Conservation (phyloP, 2,329 filamentous ascomycete species). For the Lachnellula suecica region DNA sequence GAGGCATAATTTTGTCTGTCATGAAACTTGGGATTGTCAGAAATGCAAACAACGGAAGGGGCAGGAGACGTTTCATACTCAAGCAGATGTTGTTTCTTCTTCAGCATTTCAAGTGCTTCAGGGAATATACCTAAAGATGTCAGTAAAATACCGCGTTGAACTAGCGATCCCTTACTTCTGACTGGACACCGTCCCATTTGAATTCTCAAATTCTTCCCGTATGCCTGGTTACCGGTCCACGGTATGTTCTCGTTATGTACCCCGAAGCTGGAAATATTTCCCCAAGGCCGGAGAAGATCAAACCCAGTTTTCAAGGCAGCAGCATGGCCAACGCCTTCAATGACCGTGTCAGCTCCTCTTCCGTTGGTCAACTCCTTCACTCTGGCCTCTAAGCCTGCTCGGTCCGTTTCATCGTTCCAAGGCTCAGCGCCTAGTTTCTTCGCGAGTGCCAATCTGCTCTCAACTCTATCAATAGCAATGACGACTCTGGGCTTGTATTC, state of each 20-base stretch:
- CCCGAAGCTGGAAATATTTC: slow-evolving; percentile 72
- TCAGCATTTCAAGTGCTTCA: slow-evolving; percentile 62
- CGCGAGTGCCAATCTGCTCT: slow-evolving; percentile 72
- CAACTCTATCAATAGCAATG: slow-evolving; percentile 77
- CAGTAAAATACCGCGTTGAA: slow-evolving; percentile 69
- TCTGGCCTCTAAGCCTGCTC: slow-evolving; percentile 57
- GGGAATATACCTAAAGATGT: slow-evolving; percentile 65
- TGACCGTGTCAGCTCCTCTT: slow-evolving; percentile 80
- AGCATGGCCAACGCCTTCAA: slow-evolving; percentile 74
- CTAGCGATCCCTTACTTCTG: slow-evolving; percentile 66
- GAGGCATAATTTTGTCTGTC: slow-evolving; percentile 73
- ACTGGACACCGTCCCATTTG: slow-evolving; percentile 77
- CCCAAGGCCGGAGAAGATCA: slow-evolving; percentile 70
- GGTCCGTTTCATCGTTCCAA: slow-evolving; percentile 72
- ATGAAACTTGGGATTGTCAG: slow-evolving; percentile 59
- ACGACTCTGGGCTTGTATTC: slow-evolving; percentile 73
- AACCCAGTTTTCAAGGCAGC: slow-evolving; percentile 69
- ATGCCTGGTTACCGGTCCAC: slow-evolving; percentile 64
- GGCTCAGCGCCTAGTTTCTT: slow-evolving; percentile 75
- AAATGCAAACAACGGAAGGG: not conserved
- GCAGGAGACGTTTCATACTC: slow-evolving; percentile 52
- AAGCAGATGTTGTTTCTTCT: slow-evolving; percentile 64
- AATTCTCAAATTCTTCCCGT: slow-evolving; percentile 69
- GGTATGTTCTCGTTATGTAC: slow-evolving; percentile 72
- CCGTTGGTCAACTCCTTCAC: slow-evolving; percentile 76